Conservation (phyloP, 169 alveolate species). For the Theileria orientalis region DNA sequence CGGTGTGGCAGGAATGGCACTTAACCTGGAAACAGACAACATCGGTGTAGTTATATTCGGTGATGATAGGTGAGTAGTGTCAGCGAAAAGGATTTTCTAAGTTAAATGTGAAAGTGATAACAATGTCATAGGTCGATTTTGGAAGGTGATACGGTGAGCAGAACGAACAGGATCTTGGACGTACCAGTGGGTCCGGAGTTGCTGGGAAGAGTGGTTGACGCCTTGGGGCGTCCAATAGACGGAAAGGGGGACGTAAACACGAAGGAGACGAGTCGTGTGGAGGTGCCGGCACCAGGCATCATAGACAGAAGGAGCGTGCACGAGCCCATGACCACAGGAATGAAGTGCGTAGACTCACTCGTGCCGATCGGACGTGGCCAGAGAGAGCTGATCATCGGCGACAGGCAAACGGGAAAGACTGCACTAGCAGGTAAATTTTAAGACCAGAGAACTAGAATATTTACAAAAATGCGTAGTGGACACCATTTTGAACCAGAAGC, state of each 20-base stretch:
- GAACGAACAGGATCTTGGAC: slow-evolving; percentile 95
- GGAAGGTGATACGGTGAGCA: slow-evolving; percentile 92
- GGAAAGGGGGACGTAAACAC: slow-evolving; percentile 90
- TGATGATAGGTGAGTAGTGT: slow-evolving; percentile 89
- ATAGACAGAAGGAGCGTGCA: slow-evolving; percentile 94
- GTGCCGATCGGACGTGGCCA: slow-evolving; percentile 99
- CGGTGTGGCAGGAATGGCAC: slow-evolving; percentile 93
- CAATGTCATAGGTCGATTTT: slow-evolving; percentile 86
- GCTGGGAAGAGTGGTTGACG: slow-evolving; percentile 97
- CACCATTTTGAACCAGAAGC: slow-evolving; percentile 92
- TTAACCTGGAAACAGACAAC: slow-evolving; percentile 94
- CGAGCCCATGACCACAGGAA: slow-evolving; percentile 97
- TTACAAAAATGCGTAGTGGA: slow-evolving; percentile 72
- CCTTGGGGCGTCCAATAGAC: slow-evolving; percentile 96
- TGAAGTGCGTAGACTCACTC: slow-evolving; percentile 94
- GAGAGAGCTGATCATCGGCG: slow-evolving; percentile 98
- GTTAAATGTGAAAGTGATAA: not conserved
- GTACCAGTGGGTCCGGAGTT: slow-evolving; percentile 95
- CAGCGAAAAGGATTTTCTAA: too few species aligned
- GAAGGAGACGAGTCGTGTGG: slow-evolving; percentile 89
- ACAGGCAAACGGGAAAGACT: slow-evolving; percentile 98
- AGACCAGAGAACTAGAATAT: not conserved
- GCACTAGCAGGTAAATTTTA: slow-evolving; percentile 84
- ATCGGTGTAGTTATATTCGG: slow-evolving; percentile 97
- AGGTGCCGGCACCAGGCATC: slow-evolving; percentile 98